Percentiles rank a stretch among this genome's conserved stretches.
Conservation (phyloP, 441 rosid genomes). For the Populus hybrid region DNA sequence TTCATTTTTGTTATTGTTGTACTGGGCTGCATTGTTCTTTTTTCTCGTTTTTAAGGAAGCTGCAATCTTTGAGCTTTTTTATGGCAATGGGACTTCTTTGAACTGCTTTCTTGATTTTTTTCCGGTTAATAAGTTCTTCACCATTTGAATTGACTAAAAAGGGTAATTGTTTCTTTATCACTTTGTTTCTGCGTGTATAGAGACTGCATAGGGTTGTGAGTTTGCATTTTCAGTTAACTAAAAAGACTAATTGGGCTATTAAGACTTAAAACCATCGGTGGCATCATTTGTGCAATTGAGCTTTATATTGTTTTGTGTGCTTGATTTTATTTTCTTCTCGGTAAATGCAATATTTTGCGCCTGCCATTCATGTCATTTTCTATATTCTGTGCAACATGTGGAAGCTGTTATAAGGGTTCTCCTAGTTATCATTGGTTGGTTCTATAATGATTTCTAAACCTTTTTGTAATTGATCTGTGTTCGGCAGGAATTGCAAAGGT, state of each 20-base stretch:
- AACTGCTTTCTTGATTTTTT: background rate
- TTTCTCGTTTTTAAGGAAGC: background rate
- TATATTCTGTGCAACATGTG: background rate
- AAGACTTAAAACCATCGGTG: background rate
- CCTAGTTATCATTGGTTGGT: background rate
- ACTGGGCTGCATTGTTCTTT: no score
- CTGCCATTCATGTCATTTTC: background rate
- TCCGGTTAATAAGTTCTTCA: background rate
- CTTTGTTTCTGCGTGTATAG: background rate
- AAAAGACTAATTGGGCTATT: background rate
- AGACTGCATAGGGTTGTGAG: background rate
- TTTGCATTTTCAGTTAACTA: background rate
- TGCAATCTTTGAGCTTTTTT: background rate
- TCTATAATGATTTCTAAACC: background rate
- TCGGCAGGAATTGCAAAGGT: conserved; percentile 67
- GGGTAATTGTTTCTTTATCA: background rate
- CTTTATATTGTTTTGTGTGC: background rate
- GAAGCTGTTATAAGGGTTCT: background rate
- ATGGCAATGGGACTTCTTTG: background rate
- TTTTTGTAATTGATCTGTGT: conserved; percentile 11
- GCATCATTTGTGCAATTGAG: background rate
- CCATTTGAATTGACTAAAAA: background rate
- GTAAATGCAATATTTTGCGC: background rate
- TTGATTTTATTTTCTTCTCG: background rate
- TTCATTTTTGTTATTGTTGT: no score